Conservation (phyloP, 495 filamentous ascomycete genomes). For the Aspergillus hancockii region DNA sequence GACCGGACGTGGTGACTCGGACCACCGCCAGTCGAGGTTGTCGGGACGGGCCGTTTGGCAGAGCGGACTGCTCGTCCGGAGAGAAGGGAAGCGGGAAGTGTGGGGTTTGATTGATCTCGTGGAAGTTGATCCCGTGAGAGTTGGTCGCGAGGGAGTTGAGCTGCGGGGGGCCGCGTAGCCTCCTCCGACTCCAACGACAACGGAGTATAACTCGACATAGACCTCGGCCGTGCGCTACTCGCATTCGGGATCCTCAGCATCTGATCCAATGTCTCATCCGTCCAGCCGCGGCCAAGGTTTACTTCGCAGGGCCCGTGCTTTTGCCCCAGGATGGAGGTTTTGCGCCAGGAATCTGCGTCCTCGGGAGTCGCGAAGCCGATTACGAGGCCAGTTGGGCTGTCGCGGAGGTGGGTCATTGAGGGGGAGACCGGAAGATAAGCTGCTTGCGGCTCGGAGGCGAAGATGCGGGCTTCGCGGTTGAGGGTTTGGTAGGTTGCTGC, state of each 20-base stretch:
- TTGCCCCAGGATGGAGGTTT: not conserved
- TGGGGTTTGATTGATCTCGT: no score
- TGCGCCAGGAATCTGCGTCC: slow-evolving; percentile 1
- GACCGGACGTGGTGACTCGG: no score
- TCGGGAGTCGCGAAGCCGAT: not conserved
- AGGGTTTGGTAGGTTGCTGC: slow-evolving; percentile 4
- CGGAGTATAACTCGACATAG: no score
- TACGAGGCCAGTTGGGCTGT: slow-evolving; percentile 2
- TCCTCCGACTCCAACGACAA: no score
- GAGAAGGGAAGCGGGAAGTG: no score
- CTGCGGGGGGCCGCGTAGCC: no score
- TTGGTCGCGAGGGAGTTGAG: no score
- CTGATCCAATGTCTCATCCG: not conserved
- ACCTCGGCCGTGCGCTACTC: no score
- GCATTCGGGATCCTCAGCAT: not conserved
- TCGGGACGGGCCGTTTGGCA: no score
- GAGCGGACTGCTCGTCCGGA: no score
- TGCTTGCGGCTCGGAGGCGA: not conserved
- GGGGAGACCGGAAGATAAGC: slow-evolving; percentile 2
- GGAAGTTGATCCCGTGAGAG: no score
- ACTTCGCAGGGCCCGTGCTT: slow-evolving; percentile 2
- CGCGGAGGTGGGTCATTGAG: slow-evolving; percentile 7
- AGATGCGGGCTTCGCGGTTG: slow-evolving; percentile 9
- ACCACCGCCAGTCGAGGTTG: no score
- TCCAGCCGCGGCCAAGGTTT: not conserved